phyloP scores from a whole-genome alignment of 2,329 filamentous ascomycete genomes.

The Hypoxylon sp. region DNA sequence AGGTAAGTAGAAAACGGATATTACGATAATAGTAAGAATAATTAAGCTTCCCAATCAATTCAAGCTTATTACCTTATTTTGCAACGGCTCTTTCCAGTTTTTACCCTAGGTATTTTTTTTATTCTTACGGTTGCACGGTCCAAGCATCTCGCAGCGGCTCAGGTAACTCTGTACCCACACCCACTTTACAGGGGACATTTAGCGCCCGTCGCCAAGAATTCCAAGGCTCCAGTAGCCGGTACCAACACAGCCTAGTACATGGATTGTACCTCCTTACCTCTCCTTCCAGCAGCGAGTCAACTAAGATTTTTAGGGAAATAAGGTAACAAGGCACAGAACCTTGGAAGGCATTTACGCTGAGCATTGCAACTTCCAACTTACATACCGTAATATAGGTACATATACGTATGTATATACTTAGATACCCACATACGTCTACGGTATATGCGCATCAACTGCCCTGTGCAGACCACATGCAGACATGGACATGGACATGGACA shows the following conservation, averaged over 20 bases:
- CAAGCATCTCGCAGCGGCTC: slow-evolving; percentile 34
- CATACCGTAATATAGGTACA: slow-evolving; percentile 7
- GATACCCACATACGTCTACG: not conserved
- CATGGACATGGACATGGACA: not conserved
- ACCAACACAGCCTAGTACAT: slow-evolving; percentile 31
- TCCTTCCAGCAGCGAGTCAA: slow-evolving; percentile 14
- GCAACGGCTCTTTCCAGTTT: slow-evolving; percentile 28
- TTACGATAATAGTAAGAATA: slow-evolving; percentile 42
- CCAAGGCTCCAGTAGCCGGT: slow-evolving; percentile 37
- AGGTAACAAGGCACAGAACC: slow-evolving; percentile 4
- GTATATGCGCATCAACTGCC: not conserved
- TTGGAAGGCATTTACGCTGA: slow-evolving; percentile 2
- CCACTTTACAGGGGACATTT: slow-evolving; percentile 37
- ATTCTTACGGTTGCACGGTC: slow-evolving; percentile 32
- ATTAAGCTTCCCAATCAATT: slow-evolving; percentile 48
- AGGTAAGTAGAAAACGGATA: slow-evolving; percentile 39
- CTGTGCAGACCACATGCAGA: no score
- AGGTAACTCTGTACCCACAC: slow-evolving; percentile 25
- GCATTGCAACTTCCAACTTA: not conserved
- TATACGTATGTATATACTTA: slow-evolving; percentile 4
- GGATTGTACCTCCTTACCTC: slow-evolving; percentile 27
- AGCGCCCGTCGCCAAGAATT: slow-evolving; percentile 43
- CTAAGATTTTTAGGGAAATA: slow-evolving; percentile 28
- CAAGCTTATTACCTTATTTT: slow-evolving; percentile 49
- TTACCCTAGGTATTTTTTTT: slow-evolving; percentile 20